These are phyloP conservation scores for Mycena venus DNA, from an alignment of 768 basidiomycete genomes.

Conservation along the genomic window DNA sequence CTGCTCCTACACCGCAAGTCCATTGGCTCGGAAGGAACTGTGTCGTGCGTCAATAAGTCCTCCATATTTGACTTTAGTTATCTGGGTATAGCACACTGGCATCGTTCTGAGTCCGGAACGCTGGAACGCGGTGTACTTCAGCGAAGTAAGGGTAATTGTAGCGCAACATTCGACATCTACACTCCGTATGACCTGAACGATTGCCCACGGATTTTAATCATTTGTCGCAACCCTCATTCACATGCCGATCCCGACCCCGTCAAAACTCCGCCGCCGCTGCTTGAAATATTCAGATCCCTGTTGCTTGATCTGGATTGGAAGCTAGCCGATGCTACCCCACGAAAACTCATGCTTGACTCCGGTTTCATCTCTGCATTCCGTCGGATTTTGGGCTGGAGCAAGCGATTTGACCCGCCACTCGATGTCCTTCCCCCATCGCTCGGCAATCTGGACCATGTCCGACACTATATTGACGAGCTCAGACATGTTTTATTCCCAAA, in stretches of 20 bases:
- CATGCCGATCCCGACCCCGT: neutral
- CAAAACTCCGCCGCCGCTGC: conserved; percentile 19
- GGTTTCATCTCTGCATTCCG: conserved; percentile 36
- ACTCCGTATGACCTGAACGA: conserved; percentile 1
- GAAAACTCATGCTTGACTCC: conserved; percentile 29
- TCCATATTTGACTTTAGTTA: neutral
- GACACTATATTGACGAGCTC: conserved; percentile 35
- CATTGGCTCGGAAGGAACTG: conserved; percentile 28
- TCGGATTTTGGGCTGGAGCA: conserved; percentile 32
- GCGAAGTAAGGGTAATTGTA: neutral
- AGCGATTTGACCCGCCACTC: conserved; percentile 7
- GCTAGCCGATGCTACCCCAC: conserved; percentile 38
- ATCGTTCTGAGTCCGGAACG: conserved; percentile 21
- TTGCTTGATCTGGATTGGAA: conserved; percentile 38
- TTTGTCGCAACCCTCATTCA: conserved; percentile 8
- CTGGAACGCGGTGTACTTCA: conserved; percentile 28
- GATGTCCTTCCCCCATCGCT: neutral
- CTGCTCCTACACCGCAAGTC: conserved; percentile 31
- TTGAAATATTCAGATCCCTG: conserved; percentile 26
- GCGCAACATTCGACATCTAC: conserved; percentile 13
- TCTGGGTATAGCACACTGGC: conserved; percentile 36
- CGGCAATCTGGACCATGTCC: conserved; percentile 39
- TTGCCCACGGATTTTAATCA: conserved; percentile 1
- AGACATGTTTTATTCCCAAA: conserved; percentile 29
- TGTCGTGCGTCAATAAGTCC: conserved; percentile 30